Evolutionary conservation across 78 protist species (phyloP), one percentile per base, ranked within the genome.

Genomic region (Dictyostelium intermedium): DNA sequence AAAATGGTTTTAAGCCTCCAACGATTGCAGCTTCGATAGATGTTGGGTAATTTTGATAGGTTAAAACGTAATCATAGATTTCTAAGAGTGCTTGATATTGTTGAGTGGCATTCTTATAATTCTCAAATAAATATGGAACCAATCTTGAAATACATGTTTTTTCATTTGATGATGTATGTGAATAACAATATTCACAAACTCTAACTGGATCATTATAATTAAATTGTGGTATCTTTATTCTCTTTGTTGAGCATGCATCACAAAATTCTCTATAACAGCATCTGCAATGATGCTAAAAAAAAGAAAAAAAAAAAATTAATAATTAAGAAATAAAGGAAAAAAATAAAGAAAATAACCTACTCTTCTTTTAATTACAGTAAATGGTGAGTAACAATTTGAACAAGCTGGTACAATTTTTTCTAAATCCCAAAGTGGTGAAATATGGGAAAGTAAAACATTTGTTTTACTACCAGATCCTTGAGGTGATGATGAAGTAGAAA

Each of bases 221-320:
- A 63, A 87, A 87, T 34, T 87, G 93, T 61, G 93, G 93, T n/a
- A 87, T 60, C 9, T 82, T 82, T 41, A 87, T 87, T 87, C 93
- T 87, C 66, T 87, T 76, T 35, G 63, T 32, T 50, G 85, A 77
- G 37, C 93, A 87, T 27, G 84, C 70, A 32, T 87, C 93, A 87
- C 93, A 87, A 79, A 87, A 87, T 83, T 87, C 93, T 87, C 93
- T 87, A 56, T 87, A 74, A 61, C 93, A 87, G 79, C 93, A 87
- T 78, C 93, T 76, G 63, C 93, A 87, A 79, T 87, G 93, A 79
- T 87, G 93, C 92, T 85, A 56, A 53, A 27, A 23, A 66, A 18
- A 50, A 23, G 34, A 20, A 8, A 72, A 72, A 34, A 5, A 72
- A 32, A 14, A 18, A 18, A 43, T 41, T 41, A 77, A 41, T 41